These are phyloP conservation scores for Penicillium parvum DNA, from an alignment of 495 filamentous ascomycete genomes.

Conservation along the genomic window DNA sequence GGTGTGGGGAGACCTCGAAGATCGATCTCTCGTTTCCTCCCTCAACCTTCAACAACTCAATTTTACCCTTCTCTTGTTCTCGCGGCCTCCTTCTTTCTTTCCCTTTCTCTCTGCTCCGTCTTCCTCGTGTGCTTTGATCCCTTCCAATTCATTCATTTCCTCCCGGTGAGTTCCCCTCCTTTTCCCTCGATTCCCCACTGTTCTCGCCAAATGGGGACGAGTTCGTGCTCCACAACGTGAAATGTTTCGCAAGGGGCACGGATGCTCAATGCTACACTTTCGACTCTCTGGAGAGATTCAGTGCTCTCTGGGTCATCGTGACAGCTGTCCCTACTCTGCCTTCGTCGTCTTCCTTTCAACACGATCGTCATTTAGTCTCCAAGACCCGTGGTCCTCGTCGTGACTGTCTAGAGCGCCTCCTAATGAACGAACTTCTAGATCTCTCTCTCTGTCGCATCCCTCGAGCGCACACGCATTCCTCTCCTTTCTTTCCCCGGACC, in stretches of 20 bases:
- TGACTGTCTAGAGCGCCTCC: constrained; percentile 3
- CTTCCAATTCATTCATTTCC: not conserved
- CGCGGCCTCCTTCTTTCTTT: not conserved
- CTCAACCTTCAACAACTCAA: too few relatives aligned
- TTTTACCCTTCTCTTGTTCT: constrained; percentile 8
- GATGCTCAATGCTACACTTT: constrained; percentile 15
- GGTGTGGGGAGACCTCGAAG: constrained; percentile 9
- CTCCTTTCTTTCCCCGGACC: constrained; percentile 10
- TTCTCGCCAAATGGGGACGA: constrained; percentile 11
- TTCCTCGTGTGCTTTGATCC: not conserved
- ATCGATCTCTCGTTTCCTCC: constrained; percentile 9
- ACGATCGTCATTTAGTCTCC: constrained; percentile 8
- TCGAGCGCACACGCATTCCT: constrained; percentile 24
- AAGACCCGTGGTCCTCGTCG: not conserved
- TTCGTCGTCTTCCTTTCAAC: not conserved
- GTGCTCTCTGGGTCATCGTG: constrained; percentile 3
- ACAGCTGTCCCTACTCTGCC: constrained; percentile 2
- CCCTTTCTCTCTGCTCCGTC: not conserved
- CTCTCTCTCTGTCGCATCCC: constrained; percentile 23
- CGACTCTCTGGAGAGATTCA: constrained; percentile 8
- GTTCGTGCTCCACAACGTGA: constrained; percentile 20
- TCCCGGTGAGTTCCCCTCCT: constrained; percentile 7
- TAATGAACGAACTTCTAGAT: constrained; percentile 20
- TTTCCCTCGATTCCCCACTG: constrained; percentile 16
- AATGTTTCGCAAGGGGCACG: constrained; percentile 25